Evolutionary conservation across 139 green algal genomes (phyloP).

Genomic region (Closterium sp.): DNA sequence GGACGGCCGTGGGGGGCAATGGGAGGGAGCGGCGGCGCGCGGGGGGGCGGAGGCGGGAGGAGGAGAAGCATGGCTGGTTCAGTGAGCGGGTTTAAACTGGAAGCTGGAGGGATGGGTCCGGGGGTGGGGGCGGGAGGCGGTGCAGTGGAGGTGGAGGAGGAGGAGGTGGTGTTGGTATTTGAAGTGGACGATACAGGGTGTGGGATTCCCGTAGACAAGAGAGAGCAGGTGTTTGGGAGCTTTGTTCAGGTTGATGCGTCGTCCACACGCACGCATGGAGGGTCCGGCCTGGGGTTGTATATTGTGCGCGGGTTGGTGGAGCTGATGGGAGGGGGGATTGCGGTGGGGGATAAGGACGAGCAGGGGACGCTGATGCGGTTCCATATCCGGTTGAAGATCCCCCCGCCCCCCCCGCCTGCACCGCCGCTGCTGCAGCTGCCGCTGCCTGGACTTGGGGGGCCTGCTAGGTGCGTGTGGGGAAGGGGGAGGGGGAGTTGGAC

Average conservation of each 20-base stretch:
- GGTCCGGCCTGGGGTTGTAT: slow-evolving; percentile 33
- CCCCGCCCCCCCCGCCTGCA: too few relatives aligned
- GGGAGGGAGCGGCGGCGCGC: too few relatives aligned
- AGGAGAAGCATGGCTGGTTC: not conserved
- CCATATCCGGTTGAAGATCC: not conserved
- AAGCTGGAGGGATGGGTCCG: not conserved
- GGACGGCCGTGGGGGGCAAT: not conserved
- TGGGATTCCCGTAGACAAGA: slow-evolving; percentile 31
- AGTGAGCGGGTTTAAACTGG: not conserved
- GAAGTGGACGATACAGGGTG: slow-evolving; percentile 45
- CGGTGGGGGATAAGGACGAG: slow-evolving; percentile 39
- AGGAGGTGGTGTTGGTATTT: slow-evolving; percentile 21
- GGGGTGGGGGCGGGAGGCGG: too few relatives aligned
- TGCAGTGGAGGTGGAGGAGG: not conserved
- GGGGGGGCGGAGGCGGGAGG: too few relatives aligned
- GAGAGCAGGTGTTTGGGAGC: slow-evolving; percentile 52
- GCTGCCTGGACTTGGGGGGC: not conserved
- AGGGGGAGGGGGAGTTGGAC: too few relatives aligned
- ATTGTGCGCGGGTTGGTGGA: slow-evolving; percentile 43
- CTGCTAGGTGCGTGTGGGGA: not conserved
- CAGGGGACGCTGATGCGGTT: slow-evolving; percentile 39
- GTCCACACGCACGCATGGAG: slow-evolving; percentile 37
- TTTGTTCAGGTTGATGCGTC: slow-evolving; percentile 37
- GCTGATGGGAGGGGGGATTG: slow-evolving; percentile 42
- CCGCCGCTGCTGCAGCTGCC: not conserved